phyloP scores from a whole-genome alignment of 176 grass and related monocot genomes.

The Oryza longistaminata region DNA sequence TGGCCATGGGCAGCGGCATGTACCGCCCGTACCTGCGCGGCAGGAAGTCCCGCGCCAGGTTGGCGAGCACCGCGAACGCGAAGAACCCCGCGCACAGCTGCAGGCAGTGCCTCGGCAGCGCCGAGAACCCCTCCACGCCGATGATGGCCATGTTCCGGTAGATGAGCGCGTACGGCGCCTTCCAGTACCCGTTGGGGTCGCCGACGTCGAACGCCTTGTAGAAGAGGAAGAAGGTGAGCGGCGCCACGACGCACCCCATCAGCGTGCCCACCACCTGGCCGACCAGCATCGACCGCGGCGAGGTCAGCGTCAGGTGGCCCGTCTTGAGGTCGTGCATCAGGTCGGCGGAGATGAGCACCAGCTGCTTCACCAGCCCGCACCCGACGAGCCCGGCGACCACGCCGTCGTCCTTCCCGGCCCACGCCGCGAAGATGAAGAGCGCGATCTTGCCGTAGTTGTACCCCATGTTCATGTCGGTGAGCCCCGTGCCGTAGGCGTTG shows the following conservation, averaged over 20 bases:
- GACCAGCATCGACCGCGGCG: slow-evolving; percentile 86
- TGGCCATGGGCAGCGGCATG: slow-evolving; percentile 96
- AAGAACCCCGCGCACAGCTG: slow-evolving; percentile 86
- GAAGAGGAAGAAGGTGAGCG: slow-evolving; percentile 91
- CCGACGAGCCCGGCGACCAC: slow-evolving; percentile 77
- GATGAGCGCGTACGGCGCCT: slow-evolving; percentile 92
- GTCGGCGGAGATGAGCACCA: slow-evolving; percentile 84
- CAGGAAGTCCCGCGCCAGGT: slow-evolving; percentile 68
- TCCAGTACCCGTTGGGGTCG: slow-evolving; percentile 81
- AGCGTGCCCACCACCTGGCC: slow-evolving; percentile 74
- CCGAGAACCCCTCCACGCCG: slow-evolving; percentile 81
- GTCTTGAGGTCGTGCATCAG: slow-evolving; percentile 99
- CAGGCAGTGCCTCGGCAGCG: slow-evolving; percentile 80
- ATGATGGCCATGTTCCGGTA: slow-evolving; percentile 98
- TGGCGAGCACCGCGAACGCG: slow-evolving; percentile 62
- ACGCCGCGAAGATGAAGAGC: slow-evolving; percentile 84
- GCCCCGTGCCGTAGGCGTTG: slow-evolving; percentile 90
- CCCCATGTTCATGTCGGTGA: slow-evolving; percentile 95
- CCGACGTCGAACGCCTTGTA: slow-evolving; percentile 91
- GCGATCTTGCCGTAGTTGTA: slow-evolving; percentile 98
- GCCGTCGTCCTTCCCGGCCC: slow-evolving; percentile 76
- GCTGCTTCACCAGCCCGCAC: slow-evolving; percentile 80
- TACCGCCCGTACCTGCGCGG: slow-evolving; percentile 44
- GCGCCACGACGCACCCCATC: slow-evolving; percentile 91
- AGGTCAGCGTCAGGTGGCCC: slow-evolving; percentile 88